A percentile compares a stretch with the other conserved stretches of the same genome.
These are phyloP conservation scores for Dianthus caryophyllus DNA, from an alignment of 148 eudicot genomes.

Conservation along the genomic window DNA sequence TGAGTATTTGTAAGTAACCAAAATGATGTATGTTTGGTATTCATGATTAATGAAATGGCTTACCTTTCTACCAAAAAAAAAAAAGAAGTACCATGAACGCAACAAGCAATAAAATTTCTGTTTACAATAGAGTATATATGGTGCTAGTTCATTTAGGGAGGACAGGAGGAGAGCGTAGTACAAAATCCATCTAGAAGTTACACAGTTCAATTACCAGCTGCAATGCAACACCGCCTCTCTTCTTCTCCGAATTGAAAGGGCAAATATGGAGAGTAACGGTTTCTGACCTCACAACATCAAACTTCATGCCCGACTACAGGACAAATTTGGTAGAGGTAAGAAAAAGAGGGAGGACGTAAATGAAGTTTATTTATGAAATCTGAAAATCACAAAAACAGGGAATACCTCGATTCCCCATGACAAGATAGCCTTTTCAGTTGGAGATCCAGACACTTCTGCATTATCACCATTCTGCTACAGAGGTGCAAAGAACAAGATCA, in stretches of 20 bases:
- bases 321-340: slow-evolving; percentile 1
- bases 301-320: slow-evolving; percentile 75
- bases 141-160: no score
- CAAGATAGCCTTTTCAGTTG: slow-evolving; percentile 86
- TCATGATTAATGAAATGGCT: no score
- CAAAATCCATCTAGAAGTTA: no score
- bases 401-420: slow-evolving; percentile 78
- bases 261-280: slow-evolving; percentile 62
- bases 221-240: slow-evolving; percentile 86
- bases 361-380: not conserved
- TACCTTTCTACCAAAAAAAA: no score
- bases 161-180: no score
- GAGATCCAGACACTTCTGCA: slow-evolving; percentile 82
- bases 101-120: no score
- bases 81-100: not conserved
- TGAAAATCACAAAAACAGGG: not conserved
- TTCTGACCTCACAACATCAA: slow-evolving; percentile 63
- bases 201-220: slow-evolving; percentile 44
- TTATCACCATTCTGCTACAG: slow-evolving; percentile 49
- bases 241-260: slow-evolving; percentile 88
- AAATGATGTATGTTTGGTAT: no score
- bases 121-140: no score
- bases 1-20: no score
- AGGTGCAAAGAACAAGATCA: not conserved
- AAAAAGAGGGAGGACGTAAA: not conserved